Percentiles rank a stretch among this genome's conserved stretches.
These are phyloP conservation scores for Phytopythium aichiense DNA, from an alignment of 352 stramenopile species.

Conservation along the genomic window DNA sequence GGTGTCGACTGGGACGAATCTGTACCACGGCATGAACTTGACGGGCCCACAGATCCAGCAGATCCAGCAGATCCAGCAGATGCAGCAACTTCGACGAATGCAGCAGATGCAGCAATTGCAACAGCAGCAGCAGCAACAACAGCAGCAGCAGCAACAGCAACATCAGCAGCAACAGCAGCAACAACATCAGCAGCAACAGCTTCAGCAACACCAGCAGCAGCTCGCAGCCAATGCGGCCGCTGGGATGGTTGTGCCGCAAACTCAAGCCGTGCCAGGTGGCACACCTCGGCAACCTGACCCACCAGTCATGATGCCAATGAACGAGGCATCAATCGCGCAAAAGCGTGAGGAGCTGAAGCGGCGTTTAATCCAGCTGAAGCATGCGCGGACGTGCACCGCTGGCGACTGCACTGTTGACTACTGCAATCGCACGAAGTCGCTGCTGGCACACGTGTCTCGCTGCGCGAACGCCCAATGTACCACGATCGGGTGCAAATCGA, in stretches of 20 bases:
- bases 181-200: constrained; percentile 14
- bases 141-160: constrained; percentile 25
- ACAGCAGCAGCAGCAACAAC: constrained; percentile 40
- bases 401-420: constrained; percentile 78
- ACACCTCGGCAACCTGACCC: constrained; percentile 15
- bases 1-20: constrained; percentile 25
- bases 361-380: constrained; percentile 83
- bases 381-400: constrained; percentile 76
- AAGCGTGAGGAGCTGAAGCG: constrained; percentile 84
- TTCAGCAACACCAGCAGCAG: constrained; percentile 3
- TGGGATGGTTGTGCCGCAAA: constrained; percentile 11
- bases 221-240: constrained; percentile 4
- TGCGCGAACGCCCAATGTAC: constrained; percentile 83
- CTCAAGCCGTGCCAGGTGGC: constrained; percentile 21
- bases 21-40: constrained; percentile 80
- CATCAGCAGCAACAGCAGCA: background rate
- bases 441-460: constrained; percentile 77
- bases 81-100: constrained; percentile 80
- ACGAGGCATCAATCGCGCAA: constrained; percentile 76
- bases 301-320: constrained; percentile 64
- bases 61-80: constrained; percentile 84
- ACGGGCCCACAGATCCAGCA: constrained; percentile 75
- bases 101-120: constrained; percentile 73
- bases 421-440: constrained; percentile 73
- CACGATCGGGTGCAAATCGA: constrained; percentile 88